Base-by-base conservation (phyloP, 169 alveolate species). In the Blepharisma undulans region DNA sequence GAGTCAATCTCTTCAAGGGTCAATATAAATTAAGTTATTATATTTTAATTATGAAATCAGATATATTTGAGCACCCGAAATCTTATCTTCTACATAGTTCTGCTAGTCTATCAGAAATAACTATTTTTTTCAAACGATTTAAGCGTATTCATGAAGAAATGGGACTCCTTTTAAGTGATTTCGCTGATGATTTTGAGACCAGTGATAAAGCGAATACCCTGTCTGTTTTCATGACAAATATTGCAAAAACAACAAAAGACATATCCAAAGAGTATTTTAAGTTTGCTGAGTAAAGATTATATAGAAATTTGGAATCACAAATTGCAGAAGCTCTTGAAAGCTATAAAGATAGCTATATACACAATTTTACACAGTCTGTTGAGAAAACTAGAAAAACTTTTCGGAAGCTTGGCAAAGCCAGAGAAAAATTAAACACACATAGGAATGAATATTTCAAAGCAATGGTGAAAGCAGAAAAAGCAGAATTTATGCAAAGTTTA, bases 381-480 rank as follows among this genome's bases (percentile, higher is more conserved):
- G 66, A 48, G 66, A 48, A 48, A 48, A 48, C 66, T 1, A 48
- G 66, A 18, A 48, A 48, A 48, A 18, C 66, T 48, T 48, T 48
- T 12, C 66, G 66, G 14, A 48, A 48, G 12, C 66, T 48, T 48
- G 66, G 66, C 10, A 48, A 48, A 5, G 66, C 66, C 0, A 48
- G 86, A 22, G 86, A 78, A 78, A 32, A 29, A 12, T 4, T 78
- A 22, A 29, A 78, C 8, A 22, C 71, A 78, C 29, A 78, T 27
- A 25, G 86, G 16, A 25, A 48, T 48, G 34, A 82, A 22, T 82
- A 82, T 30, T 59, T 82, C 27, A 32, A 34, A 22, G 89, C 89
- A 21, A 82, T 27, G 33, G 74, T 22, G 8, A 32, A 33, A 82
- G 89, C 89, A 7, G 77, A 82, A 59, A 82, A 82, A 60, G 89